Base-by-base conservation (phyloP, 495 filamentous ascomycete genomes). In the Usnea hakonensis region DNA sequence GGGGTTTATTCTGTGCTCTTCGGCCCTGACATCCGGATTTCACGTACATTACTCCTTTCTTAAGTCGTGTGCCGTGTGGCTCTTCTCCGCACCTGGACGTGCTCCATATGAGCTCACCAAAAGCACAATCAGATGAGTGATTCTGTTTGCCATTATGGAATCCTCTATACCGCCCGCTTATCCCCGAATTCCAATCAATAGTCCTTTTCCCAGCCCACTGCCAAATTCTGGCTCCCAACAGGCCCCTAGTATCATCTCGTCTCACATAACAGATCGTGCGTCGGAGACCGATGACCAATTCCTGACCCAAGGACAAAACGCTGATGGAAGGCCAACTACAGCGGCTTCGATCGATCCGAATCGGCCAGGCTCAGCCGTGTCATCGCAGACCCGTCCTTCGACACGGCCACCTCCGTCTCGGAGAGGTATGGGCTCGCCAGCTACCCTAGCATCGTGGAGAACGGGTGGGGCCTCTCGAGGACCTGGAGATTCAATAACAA, bases 181-280 rank as follows among this genome's bases (percentile, higher is more conserved):
- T 37, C 55, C 59, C 32, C 54, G 36, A 8, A 60, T 64, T 35
- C 65, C 66, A 7, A 46, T 54, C 44, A 60, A 65, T 55, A 66
- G 48, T 63, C 64, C 69, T n/a, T 67, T 71, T 56, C 68, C 75
- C 3, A 70, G 48, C 64, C 68, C 72, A 21, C 65, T 62, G 30
- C 54, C 63, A 17, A 59, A 56, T n/a, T 46, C 67, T 40, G 65
- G 52, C 59, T 62, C 62, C 57, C 54, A 54, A 19, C 61, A 58
- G 48, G 78, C 81, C 43, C 79, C 79, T 54, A 88, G 85, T 69
- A 80, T 90, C 57, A 89, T 95, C 37, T 95, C 90, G 17, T 93
- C 89, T 52, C 86, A 87, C 64, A 88, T 93, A 81, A 94, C 90
- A 13, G 89, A 94, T 70, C 81, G 89, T 68, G 84, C 81, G 54